phyloP scores from a whole-genome alignment of 495 filamentous ascomycete species.

The Paragyromitra xinjiangensis region DNA sequence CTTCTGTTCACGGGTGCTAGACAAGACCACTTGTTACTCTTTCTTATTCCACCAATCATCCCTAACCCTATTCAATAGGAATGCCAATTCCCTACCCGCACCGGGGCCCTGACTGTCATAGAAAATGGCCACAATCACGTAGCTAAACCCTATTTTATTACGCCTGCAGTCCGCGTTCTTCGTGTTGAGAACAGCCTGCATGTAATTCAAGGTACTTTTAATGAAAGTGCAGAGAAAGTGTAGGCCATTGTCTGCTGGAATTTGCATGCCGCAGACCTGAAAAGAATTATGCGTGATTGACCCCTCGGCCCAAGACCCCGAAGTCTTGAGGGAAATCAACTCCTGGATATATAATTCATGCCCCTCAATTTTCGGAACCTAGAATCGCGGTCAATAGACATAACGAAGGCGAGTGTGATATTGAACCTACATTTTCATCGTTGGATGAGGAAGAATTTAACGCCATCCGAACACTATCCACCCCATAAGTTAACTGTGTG shows the following conservation, averaged over 20 bases:
- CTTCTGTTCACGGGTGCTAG: not conserved
- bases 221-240: too few species aligned
- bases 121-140: not conserved
- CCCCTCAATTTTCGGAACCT: too few species aligned
- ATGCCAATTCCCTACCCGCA: too few species aligned
- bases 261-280: too few species aligned
- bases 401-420: not conserved
- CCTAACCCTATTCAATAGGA: not conserved
- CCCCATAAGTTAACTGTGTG: not conserved
- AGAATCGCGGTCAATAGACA: too few species aligned
- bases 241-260: too few species aligned
- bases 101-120: not conserved
- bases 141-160: not conserved
- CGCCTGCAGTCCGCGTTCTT: not conserved
- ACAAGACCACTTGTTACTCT: not conserved
- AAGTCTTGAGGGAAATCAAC: not conserved
- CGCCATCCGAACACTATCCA: not conserved
- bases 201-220: not conserved
- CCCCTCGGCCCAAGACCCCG: not conserved
- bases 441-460: not conserved
- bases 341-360: not conserved
- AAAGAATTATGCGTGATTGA: not conserved
- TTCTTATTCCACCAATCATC: not conserved
- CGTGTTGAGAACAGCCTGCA: not conserved
- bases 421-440: not conserved